Evolutionary conservation across 805 yeast species (phyloP), one percentile per base, ranked within the genome.

Genomic region (Schwanniomyces occidentalis): DNA sequence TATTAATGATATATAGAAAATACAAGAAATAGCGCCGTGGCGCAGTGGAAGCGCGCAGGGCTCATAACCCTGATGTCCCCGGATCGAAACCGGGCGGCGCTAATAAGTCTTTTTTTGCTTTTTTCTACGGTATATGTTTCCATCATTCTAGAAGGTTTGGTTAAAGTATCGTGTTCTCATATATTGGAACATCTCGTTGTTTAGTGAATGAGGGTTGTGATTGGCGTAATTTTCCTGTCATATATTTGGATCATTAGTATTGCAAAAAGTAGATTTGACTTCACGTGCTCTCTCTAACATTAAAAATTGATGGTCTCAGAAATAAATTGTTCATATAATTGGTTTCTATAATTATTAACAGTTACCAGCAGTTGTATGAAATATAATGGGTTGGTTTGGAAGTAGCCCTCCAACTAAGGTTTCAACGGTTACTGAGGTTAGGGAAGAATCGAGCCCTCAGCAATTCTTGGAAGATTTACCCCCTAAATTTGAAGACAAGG

Each of bases 21-120:
- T 20, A 20, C 22, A 27, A n/a, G 13, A 28, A 24, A 9, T 15
- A 84, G 93, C 93, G 89, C 84, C 84, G 89, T 85, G 91, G 91
- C 91, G 93, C 91, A 85, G 93, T 82, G 93, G 95, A 84, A 85
- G 91, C 93, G 93, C 91, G 91, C 91, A 82, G 93, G 93, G 95
- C 95, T 85, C 95, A 85, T 85, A 85, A 85, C 95, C 91, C 93
- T 84, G 91, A 85, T 82, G 91, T 83, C 95, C 89, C 78, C 71
- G 89, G 95, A 85, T 85, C 93, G 93, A 85, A 83, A 85, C 93
- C 86, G 69, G 76, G 87, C 87, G 83, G 84, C 87, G 93, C 93
- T 84, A 83, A 24, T 49, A 46, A 57, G 58, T 65, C 69, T 36
- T 37, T 46, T 42, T 37, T 34, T 22, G 20, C 9, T 29, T 28